phyloP scores from a whole-genome alignment of 116 monocot genomes.

The Zostera marina region DNA sequence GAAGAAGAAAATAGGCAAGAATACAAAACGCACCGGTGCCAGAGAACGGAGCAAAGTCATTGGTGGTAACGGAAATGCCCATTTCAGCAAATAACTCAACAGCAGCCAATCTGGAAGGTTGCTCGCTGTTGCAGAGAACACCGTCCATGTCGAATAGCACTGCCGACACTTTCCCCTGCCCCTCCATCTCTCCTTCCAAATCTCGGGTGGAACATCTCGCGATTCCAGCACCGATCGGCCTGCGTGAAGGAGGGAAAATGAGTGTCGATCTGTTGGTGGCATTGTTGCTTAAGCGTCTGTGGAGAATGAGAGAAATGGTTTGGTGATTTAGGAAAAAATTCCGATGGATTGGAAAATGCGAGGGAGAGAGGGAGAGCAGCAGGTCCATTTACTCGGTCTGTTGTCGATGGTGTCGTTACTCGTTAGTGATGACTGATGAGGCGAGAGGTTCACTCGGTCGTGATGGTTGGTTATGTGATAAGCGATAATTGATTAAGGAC shows the following conservation, averaged over 20 bases:
- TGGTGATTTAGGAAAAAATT: too few relatives aligned
- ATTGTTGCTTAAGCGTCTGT: too few relatives aligned
- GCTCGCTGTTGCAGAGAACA: conserved; percentile 93
- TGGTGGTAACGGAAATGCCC: conserved; percentile 60
- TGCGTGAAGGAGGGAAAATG: background rate
- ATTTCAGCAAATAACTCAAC: conserved; percentile 87
- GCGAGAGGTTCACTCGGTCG: too few relatives aligned
- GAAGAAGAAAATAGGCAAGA: background rate
- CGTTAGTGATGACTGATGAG: background rate
- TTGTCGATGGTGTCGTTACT: background rate
- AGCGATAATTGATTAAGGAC: too few relatives aligned
- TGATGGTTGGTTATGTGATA: too few relatives aligned
- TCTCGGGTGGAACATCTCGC: conserved; percentile 5
- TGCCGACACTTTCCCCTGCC: conserved; percentile 65
- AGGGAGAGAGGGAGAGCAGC: too few relatives aligned
- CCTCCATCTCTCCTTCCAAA: conserved; percentile 1
- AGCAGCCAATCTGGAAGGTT: conserved; percentile 64
- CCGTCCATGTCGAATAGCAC: conserved; percentile 99
- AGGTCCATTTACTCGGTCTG: too few relatives aligned
- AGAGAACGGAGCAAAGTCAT: conserved; percentile 91
- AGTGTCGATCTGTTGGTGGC: too few relatives aligned
- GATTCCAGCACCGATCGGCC: background rate
- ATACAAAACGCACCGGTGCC: conserved; percentile 49
- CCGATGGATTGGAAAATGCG: too few relatives aligned
- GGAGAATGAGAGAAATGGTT: too few relatives aligned